Evolutionary conservation across 345 rosid genomes (phyloP), one percentile per base, ranked within the genome.

Genomic region (Populus nigra): DNA sequence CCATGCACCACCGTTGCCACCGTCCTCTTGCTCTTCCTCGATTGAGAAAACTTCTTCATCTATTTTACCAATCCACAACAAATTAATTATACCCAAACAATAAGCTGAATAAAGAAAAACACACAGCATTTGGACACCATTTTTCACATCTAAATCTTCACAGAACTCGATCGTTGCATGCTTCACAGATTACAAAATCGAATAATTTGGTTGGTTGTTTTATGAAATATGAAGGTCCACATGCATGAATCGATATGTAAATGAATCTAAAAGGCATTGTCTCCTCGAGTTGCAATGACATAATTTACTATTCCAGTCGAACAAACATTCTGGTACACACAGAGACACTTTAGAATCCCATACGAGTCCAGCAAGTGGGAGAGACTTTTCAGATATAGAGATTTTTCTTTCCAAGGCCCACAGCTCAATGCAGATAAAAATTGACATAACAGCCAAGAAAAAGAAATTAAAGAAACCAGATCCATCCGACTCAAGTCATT

Each of bases 11-110:
- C 87, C 0, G 88, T 85, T 59, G 68, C 80, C 62, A 90, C 71
- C 1, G n/a, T 84, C 84, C 79, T 69, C 78, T 76, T 79, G 59
- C 86, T 86, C 84, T 88, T 84, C 88, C 94, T 85, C 9, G 90
- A 78, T 22, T 91, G 90, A 61, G 90, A 83, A 78, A 96, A 96
- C 88, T 90, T 90, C 84, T 87, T 67, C 97, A 96, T 93, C 96
- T 93, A 45, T 69, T 69, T 50, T 2, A 36, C 5, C 59, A 67
- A 67, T 10, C 49, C 49, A 77, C 5, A 66, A 8, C 53, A 76
- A 12, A 18, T 55, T 33, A 65, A 62, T 62, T 53, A 53, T 22
- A 20, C 23, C 59, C 59, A 20, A n/a, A 23, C 25, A 59, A n/a
- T 10, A 23, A n/a, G 6, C 2, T 8, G 12, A 31, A 5, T 1